Percentiles rank a stretch among this genome's conserved stretches.
Evolutionary conservation across 2,329 filamentous ascomycete genomes (phyloP).

Genomic region (Alternaria sp.): DNA sequence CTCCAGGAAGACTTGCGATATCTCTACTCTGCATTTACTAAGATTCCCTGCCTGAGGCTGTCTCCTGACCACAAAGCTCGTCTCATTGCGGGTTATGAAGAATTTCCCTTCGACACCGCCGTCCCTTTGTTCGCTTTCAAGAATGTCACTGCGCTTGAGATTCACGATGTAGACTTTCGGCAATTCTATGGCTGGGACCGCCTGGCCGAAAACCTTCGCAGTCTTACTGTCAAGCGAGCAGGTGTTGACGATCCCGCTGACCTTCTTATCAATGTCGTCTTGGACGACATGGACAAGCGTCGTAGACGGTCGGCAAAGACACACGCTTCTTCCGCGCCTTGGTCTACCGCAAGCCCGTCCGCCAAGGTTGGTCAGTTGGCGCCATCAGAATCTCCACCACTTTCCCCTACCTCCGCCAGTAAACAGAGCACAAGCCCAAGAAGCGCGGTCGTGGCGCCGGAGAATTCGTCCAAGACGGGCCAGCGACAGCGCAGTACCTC

Average conservation of each 20-base stretch:
- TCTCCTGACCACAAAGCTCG: conserved; percentile 92
- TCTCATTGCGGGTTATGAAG: conserved; percentile 90
- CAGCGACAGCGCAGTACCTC: conserved; percentile 75
- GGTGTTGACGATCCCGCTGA: conserved; percentile 89
- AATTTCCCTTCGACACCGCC: conserved; percentile 97
- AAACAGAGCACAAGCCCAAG: conserved; percentile 59
- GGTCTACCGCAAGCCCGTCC: conserved; percentile 67
- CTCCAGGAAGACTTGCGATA: conserved; percentile 92
- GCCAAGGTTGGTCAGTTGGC: conserved; percentile 70
- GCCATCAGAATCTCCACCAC: conserved; percentile 68
- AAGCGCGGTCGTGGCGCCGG: conserved; percentile 60
- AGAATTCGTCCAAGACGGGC: conserved; percentile 56
- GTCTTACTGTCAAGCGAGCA: conserved; percentile 85
- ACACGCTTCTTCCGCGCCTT: conserved; percentile 77
- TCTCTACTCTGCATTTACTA: conserved; percentile 96
- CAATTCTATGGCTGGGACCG: conserved; percentile 98
- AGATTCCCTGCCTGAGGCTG: conserved; percentile 89
- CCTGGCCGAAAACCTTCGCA: conserved; percentile 87
- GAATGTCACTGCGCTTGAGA: conserved; percentile 90
- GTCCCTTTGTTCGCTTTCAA: conserved; percentile 98
- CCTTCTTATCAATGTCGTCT: conserved; percentile 86
- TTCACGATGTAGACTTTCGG: conserved; percentile 93
- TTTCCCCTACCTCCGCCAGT: conserved; percentile 44
- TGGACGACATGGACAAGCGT: conserved; percentile 95
- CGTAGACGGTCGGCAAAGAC: conserved; percentile 86